Conservation (phyloP, 164 flowering plant species). For the Euptelea pleiosperma region DNA sequence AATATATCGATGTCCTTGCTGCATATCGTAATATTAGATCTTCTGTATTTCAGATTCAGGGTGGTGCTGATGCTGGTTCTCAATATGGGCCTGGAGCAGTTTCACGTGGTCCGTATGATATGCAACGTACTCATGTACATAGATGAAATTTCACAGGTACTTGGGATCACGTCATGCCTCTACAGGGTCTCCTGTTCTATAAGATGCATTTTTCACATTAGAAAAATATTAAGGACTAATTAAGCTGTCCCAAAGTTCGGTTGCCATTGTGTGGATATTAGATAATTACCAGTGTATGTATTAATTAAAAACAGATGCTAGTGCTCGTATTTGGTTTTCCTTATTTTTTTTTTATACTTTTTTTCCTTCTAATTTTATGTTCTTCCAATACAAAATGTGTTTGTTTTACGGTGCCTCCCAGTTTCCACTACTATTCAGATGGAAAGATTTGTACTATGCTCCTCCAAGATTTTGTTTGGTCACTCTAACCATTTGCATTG, state of each 20-base stretch:
- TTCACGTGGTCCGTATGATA: constrained; percentile 19
- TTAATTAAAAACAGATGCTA: background rate
- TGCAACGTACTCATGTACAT: constrained; percentile 22
- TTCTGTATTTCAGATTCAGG: constrained; percentile 25
- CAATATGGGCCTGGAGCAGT: constrained; percentile 21
- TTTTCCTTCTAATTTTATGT: too few relatives aligned
- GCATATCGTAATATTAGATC: background rate
- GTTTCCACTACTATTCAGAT: too few relatives aligned
- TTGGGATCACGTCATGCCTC: background rate
- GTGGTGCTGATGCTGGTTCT: constrained; percentile 18
- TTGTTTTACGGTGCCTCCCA: too few relatives aligned
- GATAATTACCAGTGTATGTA: too few relatives aligned
- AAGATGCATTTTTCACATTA: background rate
- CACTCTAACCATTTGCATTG: too few relatives aligned
- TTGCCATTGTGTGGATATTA: too few relatives aligned
- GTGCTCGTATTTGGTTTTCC: background rate
- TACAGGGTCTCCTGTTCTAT: background rate
- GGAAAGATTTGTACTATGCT: too few relatives aligned
- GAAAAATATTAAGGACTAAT: background rate
- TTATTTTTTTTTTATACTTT: too few relatives aligned
- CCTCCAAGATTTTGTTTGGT: too few relatives aligned
- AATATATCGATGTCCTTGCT: background rate
- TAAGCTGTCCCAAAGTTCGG: background rate
- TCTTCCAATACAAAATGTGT: too few relatives aligned
- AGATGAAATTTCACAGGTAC: constrained; percentile 8